Percentiles rank a stretch among this genome's conserved stretches.
Evolutionary conservation across 2,329 filamentous ascomycete genomes (phyloP).

Genomic region (Thelonectria rubi): DNA sequence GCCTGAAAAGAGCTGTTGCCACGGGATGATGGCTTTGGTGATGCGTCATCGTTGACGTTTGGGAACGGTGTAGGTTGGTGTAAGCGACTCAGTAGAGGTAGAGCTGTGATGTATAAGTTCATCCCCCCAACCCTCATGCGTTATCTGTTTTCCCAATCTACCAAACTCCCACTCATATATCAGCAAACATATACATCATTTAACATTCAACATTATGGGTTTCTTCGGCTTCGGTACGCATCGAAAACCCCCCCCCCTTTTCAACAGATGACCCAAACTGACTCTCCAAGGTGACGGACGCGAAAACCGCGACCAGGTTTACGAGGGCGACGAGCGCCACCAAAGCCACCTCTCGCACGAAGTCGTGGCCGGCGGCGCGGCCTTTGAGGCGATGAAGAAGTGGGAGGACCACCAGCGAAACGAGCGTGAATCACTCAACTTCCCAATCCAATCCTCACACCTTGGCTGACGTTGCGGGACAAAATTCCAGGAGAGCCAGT

Average conservation of each 20-base stretch:
- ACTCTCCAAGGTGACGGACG: slow-evolving; percentile 18
- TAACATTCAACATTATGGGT: neutral
- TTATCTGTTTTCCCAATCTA: too few species aligned
- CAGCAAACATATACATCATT: neutral
- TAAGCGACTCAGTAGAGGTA: neutral
- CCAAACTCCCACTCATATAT: neutral
- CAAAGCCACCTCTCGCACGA: slow-evolving; percentile 76
- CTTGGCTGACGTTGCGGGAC: neutral
- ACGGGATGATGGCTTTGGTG: neutral
- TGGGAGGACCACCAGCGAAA: slow-evolving; percentile 79
- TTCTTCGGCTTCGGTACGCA: slow-evolving; percentile 27
- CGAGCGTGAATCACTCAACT: slow-evolving; percentile 58
- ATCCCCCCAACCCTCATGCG: neutral
- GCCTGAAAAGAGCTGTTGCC: neutral
- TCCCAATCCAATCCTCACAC: neutral
- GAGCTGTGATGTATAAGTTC: neutral
- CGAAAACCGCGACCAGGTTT: slow-evolving; percentile 51
- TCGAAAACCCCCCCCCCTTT: neutral
- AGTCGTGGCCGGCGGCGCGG: slow-evolving; percentile 76
- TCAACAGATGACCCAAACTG: neutral
- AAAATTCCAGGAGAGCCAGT: slow-evolving; percentile 61
- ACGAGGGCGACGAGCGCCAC: slow-evolving; percentile 54
- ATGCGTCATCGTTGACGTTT: slow-evolving; percentile 11
- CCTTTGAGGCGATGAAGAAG: slow-evolving; percentile 82
- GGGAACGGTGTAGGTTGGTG: neutral